Evolutionary conservation across 2,329 filamentous ascomycete species (phyloP), one percentile per base, ranked within the genome.

Genomic region (Venturia carpophila): DNA sequence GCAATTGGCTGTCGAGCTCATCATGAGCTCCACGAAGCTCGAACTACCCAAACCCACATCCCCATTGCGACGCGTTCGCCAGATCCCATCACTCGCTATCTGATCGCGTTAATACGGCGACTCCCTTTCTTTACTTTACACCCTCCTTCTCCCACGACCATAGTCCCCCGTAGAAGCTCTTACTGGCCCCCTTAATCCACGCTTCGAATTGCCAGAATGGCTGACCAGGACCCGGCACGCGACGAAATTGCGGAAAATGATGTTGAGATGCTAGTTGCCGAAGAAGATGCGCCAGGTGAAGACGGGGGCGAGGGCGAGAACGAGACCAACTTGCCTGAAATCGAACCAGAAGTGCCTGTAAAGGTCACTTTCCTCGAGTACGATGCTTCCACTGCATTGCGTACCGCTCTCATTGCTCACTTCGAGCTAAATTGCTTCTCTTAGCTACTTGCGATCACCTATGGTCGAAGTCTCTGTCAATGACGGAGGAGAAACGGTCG

Each of bases 401-500:
- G 37, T n/a, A 34, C 5, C n/a, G 37, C 11, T 24, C 13, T 17
- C 34, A 17, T 43, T 49, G 47, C 24, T 19, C 11, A 24, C 41
- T 27, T 60, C 24, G 39, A 34, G 21, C 65, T 55, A 30, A 37
- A 17, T 19, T 13, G 39, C 21, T 49, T n/a, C 9, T 52, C 24
- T 47, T 66, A 81, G 79, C 73, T 75, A 79, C 69, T 73, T 82
- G 64, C 77, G 77, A 70, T 80, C 78, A 27, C 77, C 79, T 0
- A 79, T 82, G 43, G 71, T 82, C 58, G 75, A 81, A 67, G 71
- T 82, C 2, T 61, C 76, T 5, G 75, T 79, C 43, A 79, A 79
- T 66, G 76, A 77, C 60, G 86, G 81, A 65, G 84, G 85, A 5
- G 74, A 77, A 1, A 80, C 84, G 70, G 86, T 84, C 11, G 80